These are phyloP conservation scores for Peronospora belbahrii DNA, from an alignment of 352 stramenopile genomes.

Conservation along the genomic window DNA sequence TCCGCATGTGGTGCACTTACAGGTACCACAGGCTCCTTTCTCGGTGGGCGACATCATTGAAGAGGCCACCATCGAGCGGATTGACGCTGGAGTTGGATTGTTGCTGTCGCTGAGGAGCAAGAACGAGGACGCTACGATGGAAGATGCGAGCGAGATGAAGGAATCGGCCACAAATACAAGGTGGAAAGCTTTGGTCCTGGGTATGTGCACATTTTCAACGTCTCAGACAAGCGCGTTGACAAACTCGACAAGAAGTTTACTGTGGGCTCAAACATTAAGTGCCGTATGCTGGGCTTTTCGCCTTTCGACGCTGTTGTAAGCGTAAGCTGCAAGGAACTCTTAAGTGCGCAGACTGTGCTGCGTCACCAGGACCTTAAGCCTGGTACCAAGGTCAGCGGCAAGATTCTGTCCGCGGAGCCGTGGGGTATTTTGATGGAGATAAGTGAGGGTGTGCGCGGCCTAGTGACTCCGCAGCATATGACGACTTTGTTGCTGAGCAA, in stretches of 20 bases:
- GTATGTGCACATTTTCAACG: slow-evolving; percentile 88
- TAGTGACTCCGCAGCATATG: slow-evolving; percentile 72
- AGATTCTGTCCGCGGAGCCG: slow-evolving; percentile 71
- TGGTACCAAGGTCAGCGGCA: slow-evolving; percentile 66
- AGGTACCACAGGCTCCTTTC: slow-evolving; percentile 41
- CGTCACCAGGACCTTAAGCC: slow-evolving; percentile 72
- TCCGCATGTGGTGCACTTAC: slow-evolving; percentile 80
- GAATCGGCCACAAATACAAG: slow-evolving; percentile 34
- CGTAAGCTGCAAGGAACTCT: slow-evolving; percentile 74
- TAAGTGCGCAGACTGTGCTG: slow-evolving; percentile 65
- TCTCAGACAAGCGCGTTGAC: slow-evolving; percentile 67
- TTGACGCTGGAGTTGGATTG: slow-evolving; percentile 83
- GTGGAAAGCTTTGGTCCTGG: slow-evolving; percentile 74
- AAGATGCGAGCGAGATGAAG: slow-evolving; percentile 28
- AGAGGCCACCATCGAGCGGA: slow-evolving; percentile 62
- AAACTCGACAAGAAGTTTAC: slow-evolving; percentile 86
- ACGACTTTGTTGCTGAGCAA: slow-evolving; percentile 65
- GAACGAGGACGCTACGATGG: slow-evolving; percentile 44
- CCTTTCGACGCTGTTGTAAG: slow-evolving; percentile 81
- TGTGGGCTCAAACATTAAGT: slow-evolving; percentile 49
- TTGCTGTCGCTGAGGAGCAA: slow-evolving; percentile 63
- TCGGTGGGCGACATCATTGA: slow-evolving; percentile 72
- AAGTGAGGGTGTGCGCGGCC: slow-evolving; percentile 73
- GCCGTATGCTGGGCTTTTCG: slow-evolving; percentile 78
- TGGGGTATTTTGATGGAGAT: slow-evolving; percentile 84